phyloP scores from a whole-genome alignment of 2,329 filamentous ascomycete species.

The Keithomyces neogunnii region DNA sequence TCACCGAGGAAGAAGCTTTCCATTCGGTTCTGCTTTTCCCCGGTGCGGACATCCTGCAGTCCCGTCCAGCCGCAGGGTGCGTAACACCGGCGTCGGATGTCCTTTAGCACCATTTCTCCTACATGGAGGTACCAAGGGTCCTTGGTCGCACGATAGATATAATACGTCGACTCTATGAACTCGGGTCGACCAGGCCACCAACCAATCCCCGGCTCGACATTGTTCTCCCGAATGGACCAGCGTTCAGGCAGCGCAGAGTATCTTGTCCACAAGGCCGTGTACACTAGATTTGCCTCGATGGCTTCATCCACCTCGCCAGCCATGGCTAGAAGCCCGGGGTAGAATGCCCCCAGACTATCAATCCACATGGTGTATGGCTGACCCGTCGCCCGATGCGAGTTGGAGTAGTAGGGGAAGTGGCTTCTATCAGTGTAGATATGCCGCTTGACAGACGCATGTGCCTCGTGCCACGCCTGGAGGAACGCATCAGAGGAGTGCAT shows the following conservation, averaged over 20 bases:
- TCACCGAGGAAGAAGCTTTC: slow-evolving; percentile 98
- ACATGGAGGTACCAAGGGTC: slow-evolving; percentile 96
- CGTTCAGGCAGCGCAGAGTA: slow-evolving; percentile 91
- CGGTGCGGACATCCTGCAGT: slow-evolving; percentile 70
- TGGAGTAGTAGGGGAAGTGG: slow-evolving; percentile 87
- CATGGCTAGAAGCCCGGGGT: slow-evolving; percentile 77
- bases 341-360: slow-evolving; percentile 91
- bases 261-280: slow-evolving; percentile 88
- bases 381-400: slow-evolving; percentile 80
- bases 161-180: slow-evolving; percentile 94
- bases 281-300: slow-evolving; percentile 79
- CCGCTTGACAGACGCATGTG: slow-evolving; percentile 78
- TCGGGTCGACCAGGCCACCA: slow-evolving; percentile 97
- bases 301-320: slow-evolving; percentile 89
- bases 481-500: slow-evolving; percentile 72
- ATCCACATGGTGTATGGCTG: slow-evolving; percentile 90
- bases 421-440: slow-evolving; percentile 73
- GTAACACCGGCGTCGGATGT: slow-evolving; percentile 84
- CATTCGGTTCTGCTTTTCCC: slow-evolving; percentile 89
- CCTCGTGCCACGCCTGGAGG: slow-evolving; percentile 72
- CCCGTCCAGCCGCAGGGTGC: slow-evolving; percentile 91
- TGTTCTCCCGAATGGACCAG: slow-evolving; percentile 79
- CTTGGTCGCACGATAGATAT: slow-evolving; percentile 85
- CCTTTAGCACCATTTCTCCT: slow-evolving; percentile 87
- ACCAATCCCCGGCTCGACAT: slow-evolving; percentile 75